A percentile compares a stretch with the other conserved stretches of the same genome.
Evolutionary conservation across 129 eudicot species (phyloP).

Genomic region (Artemisia argyi): DNA sequence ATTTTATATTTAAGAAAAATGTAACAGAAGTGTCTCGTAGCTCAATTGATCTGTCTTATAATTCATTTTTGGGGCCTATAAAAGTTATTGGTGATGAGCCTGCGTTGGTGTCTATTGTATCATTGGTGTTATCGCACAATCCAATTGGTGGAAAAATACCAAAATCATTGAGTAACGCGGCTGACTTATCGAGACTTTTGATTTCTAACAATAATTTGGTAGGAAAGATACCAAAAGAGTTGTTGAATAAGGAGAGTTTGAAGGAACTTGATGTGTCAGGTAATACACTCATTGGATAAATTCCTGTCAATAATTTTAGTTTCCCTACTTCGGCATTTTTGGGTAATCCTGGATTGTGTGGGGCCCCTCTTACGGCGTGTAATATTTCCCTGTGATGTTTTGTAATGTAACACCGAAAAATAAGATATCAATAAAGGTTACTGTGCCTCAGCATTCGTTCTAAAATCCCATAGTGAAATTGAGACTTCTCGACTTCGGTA

Average conservation of each 20-base stretch:
- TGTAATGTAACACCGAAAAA: background rate
- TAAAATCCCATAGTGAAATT: too few species aligned
- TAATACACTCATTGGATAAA: slow-evolving; percentile 57
- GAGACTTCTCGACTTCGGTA: too few species aligned
- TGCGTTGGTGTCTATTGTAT: too few species aligned
- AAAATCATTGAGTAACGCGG: slow-evolving; percentile 46
- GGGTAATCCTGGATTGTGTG: slow-evolving; percentile 82
- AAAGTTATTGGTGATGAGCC: too few species aligned
- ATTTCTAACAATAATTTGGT: slow-evolving; percentile 47
- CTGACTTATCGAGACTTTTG: slow-evolving; percentile 34
- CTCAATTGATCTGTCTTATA: too few species aligned
- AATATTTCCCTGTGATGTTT: slow-evolving; percentile 33
- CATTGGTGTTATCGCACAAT: too few species aligned
- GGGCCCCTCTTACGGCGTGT: slow-evolving; percentile 81
- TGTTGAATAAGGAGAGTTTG: slow-evolving; percentile 49
- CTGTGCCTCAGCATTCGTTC: too few species aligned
- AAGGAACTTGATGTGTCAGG: slow-evolving; percentile 58
- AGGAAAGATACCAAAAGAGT: slow-evolving; percentile 55
- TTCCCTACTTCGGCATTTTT: slow-evolving; percentile 62
- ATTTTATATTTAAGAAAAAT: too few species aligned
- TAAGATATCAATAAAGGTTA: too few species aligned
- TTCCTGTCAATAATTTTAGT: slow-evolving; percentile 54
- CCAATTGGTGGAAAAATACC: slow-evolving; percentile 40
- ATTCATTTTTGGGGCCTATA: too few species aligned
- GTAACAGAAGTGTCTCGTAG: too few species aligned